Base-by-base conservation (phyloP, 805 yeast species). In the Allodekkera sacchari region DNA sequence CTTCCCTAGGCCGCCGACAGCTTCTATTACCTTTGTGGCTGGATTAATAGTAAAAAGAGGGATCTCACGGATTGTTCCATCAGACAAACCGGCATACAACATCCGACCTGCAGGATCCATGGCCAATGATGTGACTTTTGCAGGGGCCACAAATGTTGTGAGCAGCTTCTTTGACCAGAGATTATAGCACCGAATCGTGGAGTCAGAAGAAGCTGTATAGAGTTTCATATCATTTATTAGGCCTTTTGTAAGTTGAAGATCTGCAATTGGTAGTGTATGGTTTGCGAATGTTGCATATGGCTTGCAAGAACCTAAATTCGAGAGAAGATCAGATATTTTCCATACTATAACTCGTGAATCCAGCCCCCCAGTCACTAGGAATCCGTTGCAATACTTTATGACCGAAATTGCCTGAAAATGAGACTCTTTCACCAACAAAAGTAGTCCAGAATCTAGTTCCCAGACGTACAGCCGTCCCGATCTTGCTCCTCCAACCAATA, bases 381-480 rank as follows among this genome's bases (percentile, higher is more conserved):
- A 77, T 2, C 79, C 80, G 48, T 85, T 82, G 9, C 57, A 60
- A 45, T 82, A 74, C 41, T 64, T 66, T 22, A 89, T 52, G 20
- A 64, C 66, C 0, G 78, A 67, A 6, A 85, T 68, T 6, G 68
- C 63, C 56, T 89, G 96, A 53, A 84, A 89, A 58, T 89, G 97
- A 1, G 84, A 78, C 31, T 83, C 88, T 47, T 74, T 75, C 4
- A 75, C 94, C 28, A 71, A 63, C 16, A 88, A 48, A 28, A 92
- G 63, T 16, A 72, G 57, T 0, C 97, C 97, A 2, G 92, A 79
- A 7, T 66, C 55, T 31, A 88, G 50, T 45, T 85, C 95, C 97
- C 97, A 89, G 1, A 88, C 54, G 48, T 82, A 82, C 11, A 92
- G 40, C 42, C 77, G 71, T 9, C 97, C 97, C n/a, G 78, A 48